Base-by-base conservation (phyloP, 441 rosid species). In the Pelargonium citronellum region DNA sequence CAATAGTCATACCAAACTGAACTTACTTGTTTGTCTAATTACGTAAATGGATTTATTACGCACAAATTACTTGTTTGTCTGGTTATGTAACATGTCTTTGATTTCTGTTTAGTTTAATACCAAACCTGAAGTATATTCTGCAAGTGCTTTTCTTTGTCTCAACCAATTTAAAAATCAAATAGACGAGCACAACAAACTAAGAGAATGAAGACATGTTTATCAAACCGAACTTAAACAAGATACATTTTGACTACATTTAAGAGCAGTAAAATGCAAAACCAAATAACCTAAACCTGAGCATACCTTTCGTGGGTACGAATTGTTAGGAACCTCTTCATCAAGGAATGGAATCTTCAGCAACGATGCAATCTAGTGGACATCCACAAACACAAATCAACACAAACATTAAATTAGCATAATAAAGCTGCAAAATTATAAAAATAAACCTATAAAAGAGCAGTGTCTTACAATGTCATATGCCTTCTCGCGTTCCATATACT, bases 291-390 rank as follows among this genome's bases (percentile, higher is more conserved):
- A 27, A 5, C 9, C 19, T 1, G 5, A 51, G 3, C 67, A 11
- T 64, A 92, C 96, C 91, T 95, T 95, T 51, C 94, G 92, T 0
- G 90, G 91, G 61, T 81, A 86, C 72, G 93, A 83, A 75, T 77
- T 91, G 78, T 81, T 88, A 5, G 91, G 80, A 72, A 87, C 84
- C 80, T 87, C 91, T 69, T 92, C 97, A 66, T 91, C 96, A 4
- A 92, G 80, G 73, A 83, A 88, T 0, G 97, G 99, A 60, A 92
- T 95, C 85, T 89, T 92, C 90, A 95, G 75, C 80, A 89, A 77
- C 0, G 97, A 89, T 4, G 98, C 98, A 66, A 83, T 79, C 99
- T 95, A 76, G 22, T 47, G 70, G 69, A 65, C 4, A 71, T n/a
- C 15, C 49, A 11, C 30, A 22, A 68, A 13, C 20, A 69, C 69